These are phyloP conservation scores for Pestalotiopsis sp. DNA, from an alignment of 2,329 filamentous ascomycete species.

Conservation along the genomic window DNA sequence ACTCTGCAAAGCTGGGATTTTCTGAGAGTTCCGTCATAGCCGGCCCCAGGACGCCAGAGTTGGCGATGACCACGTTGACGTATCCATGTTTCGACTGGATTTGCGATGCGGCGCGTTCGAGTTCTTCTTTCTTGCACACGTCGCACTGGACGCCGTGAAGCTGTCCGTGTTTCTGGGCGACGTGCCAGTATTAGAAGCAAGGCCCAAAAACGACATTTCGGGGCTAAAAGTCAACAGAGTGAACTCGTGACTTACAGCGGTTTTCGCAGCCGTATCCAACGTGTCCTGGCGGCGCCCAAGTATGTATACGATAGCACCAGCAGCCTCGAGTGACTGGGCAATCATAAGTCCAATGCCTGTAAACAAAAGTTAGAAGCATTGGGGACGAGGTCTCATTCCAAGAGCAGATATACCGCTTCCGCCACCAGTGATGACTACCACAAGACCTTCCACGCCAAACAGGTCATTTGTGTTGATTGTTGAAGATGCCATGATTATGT, in stretches of 20 bases:
- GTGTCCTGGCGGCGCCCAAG: conserved; percentile 37
- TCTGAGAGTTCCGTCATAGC: conserved; percentile 54
- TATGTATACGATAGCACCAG: conserved; percentile 44
- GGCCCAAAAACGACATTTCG: neutral
- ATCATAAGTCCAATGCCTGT: conserved; percentile 66
- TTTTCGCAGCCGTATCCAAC: conserved; percentile 41
- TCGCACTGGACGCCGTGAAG: conserved; percentile 65
- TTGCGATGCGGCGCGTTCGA: conserved; percentile 55
- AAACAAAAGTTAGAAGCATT: neutral
- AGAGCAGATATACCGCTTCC: neutral
- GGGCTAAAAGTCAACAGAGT: neutral
- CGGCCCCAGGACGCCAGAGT: conserved; percentile 61
- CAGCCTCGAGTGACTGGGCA: conserved; percentile 39
- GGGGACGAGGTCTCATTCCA: neutral
- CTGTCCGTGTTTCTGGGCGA: conserved; percentile 48
- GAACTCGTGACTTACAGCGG: conserved; percentile 24
- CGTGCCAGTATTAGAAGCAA: neutral
- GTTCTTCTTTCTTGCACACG: conserved; percentile 62
- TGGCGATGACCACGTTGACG: conserved; percentile 62
- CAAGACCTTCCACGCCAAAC: neutral
- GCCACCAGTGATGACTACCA: neutral
- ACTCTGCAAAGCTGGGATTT: conserved; percentile 45
- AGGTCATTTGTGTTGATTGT: neutral
- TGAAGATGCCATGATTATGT: neutral
- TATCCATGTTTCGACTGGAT: conserved; percentile 57